Base-by-base conservation (phyloP, 371 early-diverging fungal species). In the Racocetra persica region DNA sequence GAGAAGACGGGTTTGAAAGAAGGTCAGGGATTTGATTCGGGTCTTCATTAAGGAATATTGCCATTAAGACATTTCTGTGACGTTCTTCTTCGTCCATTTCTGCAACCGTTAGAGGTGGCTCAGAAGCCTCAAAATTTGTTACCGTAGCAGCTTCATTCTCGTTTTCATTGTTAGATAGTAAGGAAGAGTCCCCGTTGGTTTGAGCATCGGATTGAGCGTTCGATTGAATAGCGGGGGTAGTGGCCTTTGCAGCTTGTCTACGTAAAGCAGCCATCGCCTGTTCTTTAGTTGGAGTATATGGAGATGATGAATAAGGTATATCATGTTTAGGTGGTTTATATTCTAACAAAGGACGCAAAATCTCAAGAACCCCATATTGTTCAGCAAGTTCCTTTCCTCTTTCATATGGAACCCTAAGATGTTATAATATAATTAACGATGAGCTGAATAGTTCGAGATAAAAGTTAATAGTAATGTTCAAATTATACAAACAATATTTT, bases 331-430 rank as follows among this genome's bases (percentile, higher is more conserved):
- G 80, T 7, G 91, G 90, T 77, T 94, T 89, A 76, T 93, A 91
- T 38, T 93, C 91, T 28, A 95, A 87, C 16, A 95, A 83, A 4
- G 91, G 89, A 7, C 88, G 86, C 28, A 94, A 83, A 18, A 86
- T 82, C 0, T 88, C 87, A 70, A 88, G 87, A 5, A 94, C 94
- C 18, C 86, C 86, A 83, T 94, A 94, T 71, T 91, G 91, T 84
- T 88, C 85, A 4, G 95, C 95, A 20, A 97, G 83, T 57, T 90
- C 89, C 74, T 89, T 89, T 28, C 93, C 94, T 20, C 91, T 87
- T n/a, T 90, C 89, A 79, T 91, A 93, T 3, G 97, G 97, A 36
- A 97, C 90, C 97, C 96, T 94, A 45, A 32, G 24, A 8, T 22
- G 10, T 11, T 13, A 49, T 49, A 49, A 49, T 49, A 49, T 49